phyloP scores from a whole-genome alignment of 176 grass and related monocot species.

The Eremochloa ophiuroides region DNA sequence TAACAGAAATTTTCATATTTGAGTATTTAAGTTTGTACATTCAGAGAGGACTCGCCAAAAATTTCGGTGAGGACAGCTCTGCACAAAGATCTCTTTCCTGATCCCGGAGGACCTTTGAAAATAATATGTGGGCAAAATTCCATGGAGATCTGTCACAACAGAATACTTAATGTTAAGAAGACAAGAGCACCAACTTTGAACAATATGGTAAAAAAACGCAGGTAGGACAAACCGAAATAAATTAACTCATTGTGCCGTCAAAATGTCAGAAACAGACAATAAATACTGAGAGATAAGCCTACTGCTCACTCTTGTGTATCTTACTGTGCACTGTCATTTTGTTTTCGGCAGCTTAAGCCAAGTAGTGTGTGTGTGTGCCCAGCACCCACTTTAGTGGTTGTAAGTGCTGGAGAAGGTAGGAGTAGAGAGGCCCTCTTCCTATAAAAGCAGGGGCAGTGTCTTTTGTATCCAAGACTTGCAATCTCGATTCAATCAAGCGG shows the following conservation, averaged over 20 bases:
- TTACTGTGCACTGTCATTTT: no score
- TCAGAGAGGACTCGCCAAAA: slow-evolving; percentile 62
- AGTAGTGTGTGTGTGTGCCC: no score
- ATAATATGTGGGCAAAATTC: slow-evolving; percentile 59
- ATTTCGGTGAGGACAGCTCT: slow-evolving; percentile 52
- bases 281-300: no score
- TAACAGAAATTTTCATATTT: neutral
- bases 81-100: slow-evolving; percentile 71
- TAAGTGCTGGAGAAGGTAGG: no score
- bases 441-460: no score
- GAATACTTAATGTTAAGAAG: slow-evolving; percentile 12
- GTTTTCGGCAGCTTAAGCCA: no score
- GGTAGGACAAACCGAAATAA: neutral
- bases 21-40: slow-evolving; percentile 43
- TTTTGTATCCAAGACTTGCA: no score
- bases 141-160: slow-evolving; percentile 33
- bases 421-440: no score
- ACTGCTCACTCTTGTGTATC: no score
- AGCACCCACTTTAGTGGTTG: no score
- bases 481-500: no score
- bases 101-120: slow-evolving; percentile 65
- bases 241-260: neutral
- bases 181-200: slow-evolving; percentile 4
- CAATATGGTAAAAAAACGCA: neutral
- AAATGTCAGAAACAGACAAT: neutral